Conservation (phyloP, 2,329 filamentous ascomycete genomes). For the Aspergillus sp. region DNA sequence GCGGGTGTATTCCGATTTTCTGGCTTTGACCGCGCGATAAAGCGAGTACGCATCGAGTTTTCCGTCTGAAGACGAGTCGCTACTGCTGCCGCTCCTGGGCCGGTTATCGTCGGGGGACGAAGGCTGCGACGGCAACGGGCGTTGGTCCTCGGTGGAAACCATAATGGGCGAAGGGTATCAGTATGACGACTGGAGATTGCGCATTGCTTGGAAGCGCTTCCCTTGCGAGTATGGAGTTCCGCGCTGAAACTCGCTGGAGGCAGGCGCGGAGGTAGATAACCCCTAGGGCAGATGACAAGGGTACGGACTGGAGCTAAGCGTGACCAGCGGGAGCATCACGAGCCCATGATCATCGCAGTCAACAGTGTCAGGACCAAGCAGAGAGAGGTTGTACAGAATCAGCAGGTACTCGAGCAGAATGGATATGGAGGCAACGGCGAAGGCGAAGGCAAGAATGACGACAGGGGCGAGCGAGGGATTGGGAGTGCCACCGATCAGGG, state of each 20-base stretch:
- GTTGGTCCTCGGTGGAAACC: slow-evolving; percentile 6
- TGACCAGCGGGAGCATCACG: slow-evolving; percentile 8
- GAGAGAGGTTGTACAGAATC: no score
- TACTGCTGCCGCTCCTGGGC: slow-evolving; percentile 9
- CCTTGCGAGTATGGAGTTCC: neutral
- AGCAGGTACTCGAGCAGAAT: no score
- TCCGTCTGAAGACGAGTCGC: slow-evolving; percentile 8
- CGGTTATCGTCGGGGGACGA: slow-evolving; percentile 6
- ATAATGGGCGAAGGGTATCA: slow-evolving; percentile 5
- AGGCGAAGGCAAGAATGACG: no score
- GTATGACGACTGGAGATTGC: neutral
- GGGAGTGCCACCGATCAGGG: slow-evolving; percentile 1
- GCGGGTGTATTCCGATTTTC: slow-evolving; percentile 69
- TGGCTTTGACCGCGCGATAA: slow-evolving; percentile 55
- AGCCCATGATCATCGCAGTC: no score
- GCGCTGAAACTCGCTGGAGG: neutral
- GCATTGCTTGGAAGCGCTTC: neutral
- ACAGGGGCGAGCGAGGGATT: no score
- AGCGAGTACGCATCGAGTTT: slow-evolving; percentile 35
- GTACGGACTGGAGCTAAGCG: slow-evolving; percentile 3
- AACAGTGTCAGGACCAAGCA: no score
- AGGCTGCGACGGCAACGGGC: slow-evolving; percentile 3
- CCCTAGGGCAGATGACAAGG: slow-evolving; percentile 4
- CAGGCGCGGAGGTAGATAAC: slow-evolving; percentile 1
- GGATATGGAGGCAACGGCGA: no score